Base-by-base conservation (phyloP, 768 basidiomycete species). In the Auricularia heimuer region DNA sequence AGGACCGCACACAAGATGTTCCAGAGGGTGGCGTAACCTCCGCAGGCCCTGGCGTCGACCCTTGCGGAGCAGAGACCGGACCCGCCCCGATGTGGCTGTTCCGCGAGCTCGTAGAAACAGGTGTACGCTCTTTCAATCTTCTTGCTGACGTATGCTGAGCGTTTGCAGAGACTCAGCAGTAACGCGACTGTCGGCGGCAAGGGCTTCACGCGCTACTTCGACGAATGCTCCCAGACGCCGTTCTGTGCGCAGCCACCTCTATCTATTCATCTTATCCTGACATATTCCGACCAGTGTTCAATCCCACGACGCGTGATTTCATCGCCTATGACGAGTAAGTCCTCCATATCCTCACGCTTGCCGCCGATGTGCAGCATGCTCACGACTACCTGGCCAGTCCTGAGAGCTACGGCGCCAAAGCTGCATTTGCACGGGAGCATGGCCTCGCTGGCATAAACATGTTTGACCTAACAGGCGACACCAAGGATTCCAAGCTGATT, bases 281-380 rank as follows among this genome's bases (percentile, higher is more conserved):
- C 8, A 60, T 29, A 10, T 29, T 60, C 8, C 11, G 54, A 8
- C 8, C 24, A 60, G 56, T 60, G 34, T 60, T 60, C 24, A 60
- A 60, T 24, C 29, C 56, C 11, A 29, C 24, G 18, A 60, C 24
- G 29, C 56, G 56, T 29, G 56, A 60, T 14, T 60, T 60, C 29
- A 60, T 60, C 56, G 29, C 56, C 33, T 60, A 60, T 18, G 56
- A 60, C 56, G 56, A 60, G 56, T 60, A 33, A 29, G 56, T 29
- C 12, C 34, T 7, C 34, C 7, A 39, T 39, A 8, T 39, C 8
- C 24, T 33, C 10, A 12, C 56, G 29, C 56, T 29, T 29, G 29
- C 29, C 29, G 29, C 29, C 29, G 29, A 29, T 29, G 2, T 29
- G 29, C 21, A 29, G 29, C 8, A 18, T 33, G 24, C 56, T 60